Percentiles rank a stretch among this genome's conserved stretches.
Evolutionary conservation across 306 rosid species (phyloP).

Genomic region (Hippophae tibetana): DNA sequence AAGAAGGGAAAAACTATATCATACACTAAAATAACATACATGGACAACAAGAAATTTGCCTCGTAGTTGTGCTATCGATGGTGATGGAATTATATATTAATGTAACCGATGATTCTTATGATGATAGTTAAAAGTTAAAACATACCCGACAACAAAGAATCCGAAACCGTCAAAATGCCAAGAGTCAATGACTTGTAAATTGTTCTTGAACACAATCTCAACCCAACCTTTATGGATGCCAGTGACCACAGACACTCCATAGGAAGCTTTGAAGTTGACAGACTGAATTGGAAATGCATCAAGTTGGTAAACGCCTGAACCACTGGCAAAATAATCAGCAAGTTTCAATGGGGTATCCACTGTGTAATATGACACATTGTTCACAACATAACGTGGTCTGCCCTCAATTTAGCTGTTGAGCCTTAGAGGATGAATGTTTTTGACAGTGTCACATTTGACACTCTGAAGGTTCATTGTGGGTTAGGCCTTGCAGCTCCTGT

Average conservation of each 20-base stretch:
- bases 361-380: slow-evolving; percentile 65
- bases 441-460: slow-evolving; percentile 50
- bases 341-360: slow-evolving; percentile 62
- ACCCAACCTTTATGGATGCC: slow-evolving; percentile 56
- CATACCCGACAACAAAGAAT: slow-evolving; percentile 64
- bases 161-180: slow-evolving; percentile 87
- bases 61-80: too few relatives aligned
- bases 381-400: slow-evolving; percentile 32
- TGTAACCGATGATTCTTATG: background rate
- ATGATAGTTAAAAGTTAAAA: background rate
- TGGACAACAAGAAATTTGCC: too few relatives aligned
- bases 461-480: slow-evolving; percentile 79
- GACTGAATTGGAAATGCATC: slow-evolving; percentile 43
- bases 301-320: slow-evolving; percentile 50
- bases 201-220: slow-evolving; percentile 59
- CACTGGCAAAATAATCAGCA: slow-evolving; percentile 50
- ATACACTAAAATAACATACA: too few relatives aligned
- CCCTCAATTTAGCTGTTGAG: slow-evolving; percentile 22
- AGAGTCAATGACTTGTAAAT: slow-evolving; percentile 37
- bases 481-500: slow-evolving; percentile 84
- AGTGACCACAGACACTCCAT: slow-evolving; percentile 56
- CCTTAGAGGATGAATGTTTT: slow-evolving; percentile 52
- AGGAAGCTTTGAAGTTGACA: slow-evolving; percentile 28
- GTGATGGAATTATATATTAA: too few relatives aligned
- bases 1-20: too few relatives aligned